Evolutionary conservation across 495 filamentous ascomycete genomes (phyloP).

Genomic region (Aspergillus biplanus): DNA sequence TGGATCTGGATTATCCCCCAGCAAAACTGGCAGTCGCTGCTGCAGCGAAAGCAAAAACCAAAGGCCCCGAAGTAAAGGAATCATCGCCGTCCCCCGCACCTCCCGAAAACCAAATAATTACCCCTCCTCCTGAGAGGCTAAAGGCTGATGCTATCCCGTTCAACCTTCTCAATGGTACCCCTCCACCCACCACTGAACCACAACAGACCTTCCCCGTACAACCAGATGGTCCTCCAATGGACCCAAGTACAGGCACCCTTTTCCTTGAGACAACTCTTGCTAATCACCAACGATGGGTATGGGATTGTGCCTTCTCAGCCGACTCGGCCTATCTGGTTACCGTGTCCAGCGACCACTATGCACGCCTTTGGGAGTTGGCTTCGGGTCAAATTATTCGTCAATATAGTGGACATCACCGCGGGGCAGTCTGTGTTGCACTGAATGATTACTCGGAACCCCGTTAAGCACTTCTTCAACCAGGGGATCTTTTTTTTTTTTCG

Average conservation of each 20-base stretch:
- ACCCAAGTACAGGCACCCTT: conserved; percentile 57
- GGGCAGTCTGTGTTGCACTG: conserved; percentile 92
- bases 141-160: conserved; percentile 30
- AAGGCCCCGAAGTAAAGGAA: conserved; percentile 25
- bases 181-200: conserved; percentile 26
- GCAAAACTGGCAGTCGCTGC: conserved; percentile 45
- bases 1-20: conserved; percentile 60
- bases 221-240: conserved; percentile 51
- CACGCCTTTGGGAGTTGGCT: conserved; percentile 90
- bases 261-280: conserved; percentile 87
- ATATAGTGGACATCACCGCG: conserved; percentile 96
- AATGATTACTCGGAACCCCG: conserved; percentile 91
- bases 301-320: conserved; percentile 98
- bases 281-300: conserved; percentile 98
- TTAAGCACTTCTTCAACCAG: conserved; percentile 18
- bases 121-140: conserved; percentile 17
- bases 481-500: no score
- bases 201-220: conserved; percentile 44
- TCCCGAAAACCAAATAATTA: conserved; percentile 25
- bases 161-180: conserved; percentile 25
- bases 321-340: conserved; percentile 98
- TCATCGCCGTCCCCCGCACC: conserved; percentile 21
- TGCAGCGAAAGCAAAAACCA: conserved; percentile 32
- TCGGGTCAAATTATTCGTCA: conserved; percentile 89
- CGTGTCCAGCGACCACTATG: conserved; percentile 96